phyloP scores from a whole-genome alignment of 1,139 yeast genomes.

The Magnusiomyces suaveolens region DNA sequence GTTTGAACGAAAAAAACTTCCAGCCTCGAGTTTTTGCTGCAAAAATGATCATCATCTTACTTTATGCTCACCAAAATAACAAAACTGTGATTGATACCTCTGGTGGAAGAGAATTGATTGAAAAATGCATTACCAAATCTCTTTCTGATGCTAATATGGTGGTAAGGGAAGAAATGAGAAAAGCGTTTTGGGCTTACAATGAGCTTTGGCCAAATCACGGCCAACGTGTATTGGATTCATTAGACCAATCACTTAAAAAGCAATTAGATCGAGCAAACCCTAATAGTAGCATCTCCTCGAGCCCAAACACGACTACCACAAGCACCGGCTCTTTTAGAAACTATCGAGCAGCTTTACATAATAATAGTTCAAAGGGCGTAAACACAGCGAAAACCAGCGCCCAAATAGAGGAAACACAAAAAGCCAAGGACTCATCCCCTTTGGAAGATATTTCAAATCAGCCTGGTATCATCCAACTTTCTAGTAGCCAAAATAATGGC shows the following conservation, averaged over 20 bases:
- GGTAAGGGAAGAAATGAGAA: slow-evolving; percentile 69
- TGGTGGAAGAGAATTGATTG: slow-evolving; percentile 40
- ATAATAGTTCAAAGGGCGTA: neutral
- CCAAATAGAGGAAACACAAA: neutral
- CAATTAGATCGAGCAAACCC: slow-evolving; percentile 46
- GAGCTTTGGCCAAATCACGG: slow-evolving; percentile 38
- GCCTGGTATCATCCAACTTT: neutral
- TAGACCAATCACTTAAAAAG: slow-evolving; percentile 43
- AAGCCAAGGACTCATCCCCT: neutral
- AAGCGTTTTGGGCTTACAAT: slow-evolving; percentile 62
- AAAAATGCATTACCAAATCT: slow-evolving; percentile 48
- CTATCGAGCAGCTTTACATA: neutral
- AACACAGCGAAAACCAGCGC: neutral
- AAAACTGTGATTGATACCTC: slow-evolving; percentile 33
- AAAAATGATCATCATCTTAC: slow-evolving; percentile 56
- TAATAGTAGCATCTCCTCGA: neutral
- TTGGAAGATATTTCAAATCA: neutral
- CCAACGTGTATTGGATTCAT: slow-evolving; percentile 32
- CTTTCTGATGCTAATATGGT: slow-evolving; percentile 71
- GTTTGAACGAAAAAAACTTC: slow-evolving; percentile 58
- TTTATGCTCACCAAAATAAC: slow-evolving; percentile 29
- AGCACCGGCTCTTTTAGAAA: neutral
- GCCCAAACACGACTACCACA: neutral
- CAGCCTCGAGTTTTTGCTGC: slow-evolving; percentile 65
- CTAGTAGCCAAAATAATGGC: neutral